Evolutionary conservation across 441 rosid species (phyloP).

Genomic region (Erysimum pusillum): DNA sequence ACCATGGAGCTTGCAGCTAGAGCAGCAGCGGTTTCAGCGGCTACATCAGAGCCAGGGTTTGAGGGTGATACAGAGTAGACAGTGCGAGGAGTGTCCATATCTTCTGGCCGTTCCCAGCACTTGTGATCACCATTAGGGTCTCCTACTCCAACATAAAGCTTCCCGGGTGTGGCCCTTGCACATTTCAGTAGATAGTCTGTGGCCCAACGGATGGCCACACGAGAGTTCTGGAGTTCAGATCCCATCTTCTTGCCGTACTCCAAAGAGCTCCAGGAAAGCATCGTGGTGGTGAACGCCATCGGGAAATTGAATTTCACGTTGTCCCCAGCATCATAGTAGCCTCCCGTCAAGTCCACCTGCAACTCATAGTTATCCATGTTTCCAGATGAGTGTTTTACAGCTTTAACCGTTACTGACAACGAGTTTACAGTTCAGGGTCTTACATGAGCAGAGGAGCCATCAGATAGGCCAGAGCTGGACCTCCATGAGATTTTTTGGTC

Average conservation of each 20-base stretch:
- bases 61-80: constrained; percentile 65
- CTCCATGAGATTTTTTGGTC: constrained; percentile 74
- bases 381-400: neutral
- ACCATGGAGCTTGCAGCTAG: constrained; percentile 74
- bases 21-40: constrained; percentile 75
- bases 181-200: constrained; percentile 74
- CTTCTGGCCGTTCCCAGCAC: constrained; percentile 85
- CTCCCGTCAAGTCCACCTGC: constrained; percentile 76
- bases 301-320: constrained; percentile 79
- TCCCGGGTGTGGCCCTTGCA: constrained; percentile 76
- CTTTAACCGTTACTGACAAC: neutral
- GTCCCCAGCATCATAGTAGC: constrained; percentile 84
- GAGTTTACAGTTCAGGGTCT: constrained; percentile 15
- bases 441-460: constrained; percentile 76
- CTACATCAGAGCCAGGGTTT: constrained; percentile 78
- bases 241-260: constrained; percentile 76
- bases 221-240: constrained; percentile 53
- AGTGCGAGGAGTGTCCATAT: constrained; percentile 70
- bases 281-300: constrained; percentile 77
- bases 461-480: constrained; percentile 82
- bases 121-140: constrained; percentile 76
- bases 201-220: constrained; percentile 70
- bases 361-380: constrained; percentile 7
- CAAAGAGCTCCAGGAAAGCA: constrained; percentile 70
- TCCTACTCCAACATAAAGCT: constrained; percentile 86